These are phyloP conservation scores for Physcomitrium patens DNA, from an alignment of 225 moss, liverwort and hornwort species.

Conservation along the genomic window DNA sequence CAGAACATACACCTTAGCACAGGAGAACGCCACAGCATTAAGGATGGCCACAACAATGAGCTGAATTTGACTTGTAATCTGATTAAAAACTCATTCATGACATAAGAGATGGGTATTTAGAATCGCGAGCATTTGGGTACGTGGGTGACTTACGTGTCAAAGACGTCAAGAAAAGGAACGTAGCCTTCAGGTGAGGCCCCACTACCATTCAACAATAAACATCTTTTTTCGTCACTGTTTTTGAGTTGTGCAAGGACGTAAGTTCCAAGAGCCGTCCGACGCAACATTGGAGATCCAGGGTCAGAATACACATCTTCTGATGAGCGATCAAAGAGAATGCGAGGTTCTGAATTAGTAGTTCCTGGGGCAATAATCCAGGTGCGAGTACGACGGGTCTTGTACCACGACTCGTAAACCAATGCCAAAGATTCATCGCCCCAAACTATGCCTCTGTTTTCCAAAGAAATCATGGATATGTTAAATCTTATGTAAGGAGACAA, in stretches of 20 bases:
- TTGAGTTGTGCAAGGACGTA: constrained; percentile 71
- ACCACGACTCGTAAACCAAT: constrained; percentile 90
- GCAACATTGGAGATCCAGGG: constrained; percentile 87
- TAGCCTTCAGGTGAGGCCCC: constrained; percentile 89
- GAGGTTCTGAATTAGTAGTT: constrained; percentile 48
- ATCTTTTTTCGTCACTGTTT: constrained; percentile 50
- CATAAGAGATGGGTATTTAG: constrained; percentile 7
- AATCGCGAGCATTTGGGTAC: constrained; percentile 1
- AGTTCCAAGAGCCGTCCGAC: constrained; percentile 70
- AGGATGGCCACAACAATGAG: background rate
- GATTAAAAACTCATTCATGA: no score
- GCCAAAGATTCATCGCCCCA: constrained; percentile 88
- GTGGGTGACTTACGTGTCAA: constrained; percentile 61
- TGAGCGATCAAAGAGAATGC: constrained; percentile 72
- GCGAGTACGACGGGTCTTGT: constrained; percentile 74
- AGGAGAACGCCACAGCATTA: background rate
- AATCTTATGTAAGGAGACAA: constrained; percentile 2
- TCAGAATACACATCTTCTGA: constrained; percentile 91
- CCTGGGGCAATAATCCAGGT: constrained; percentile 80
- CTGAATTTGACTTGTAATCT: background rate
- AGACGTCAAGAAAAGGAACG: constrained; percentile 77
- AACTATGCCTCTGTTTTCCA: constrained; percentile 63
- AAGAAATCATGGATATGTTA: constrained; percentile 19
- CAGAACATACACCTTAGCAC: background rate
- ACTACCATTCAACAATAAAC: constrained; percentile 75